phyloP scores from a whole-genome alignment of 352 stramenopile species.

The Globisporangium ultimum region DNA sequence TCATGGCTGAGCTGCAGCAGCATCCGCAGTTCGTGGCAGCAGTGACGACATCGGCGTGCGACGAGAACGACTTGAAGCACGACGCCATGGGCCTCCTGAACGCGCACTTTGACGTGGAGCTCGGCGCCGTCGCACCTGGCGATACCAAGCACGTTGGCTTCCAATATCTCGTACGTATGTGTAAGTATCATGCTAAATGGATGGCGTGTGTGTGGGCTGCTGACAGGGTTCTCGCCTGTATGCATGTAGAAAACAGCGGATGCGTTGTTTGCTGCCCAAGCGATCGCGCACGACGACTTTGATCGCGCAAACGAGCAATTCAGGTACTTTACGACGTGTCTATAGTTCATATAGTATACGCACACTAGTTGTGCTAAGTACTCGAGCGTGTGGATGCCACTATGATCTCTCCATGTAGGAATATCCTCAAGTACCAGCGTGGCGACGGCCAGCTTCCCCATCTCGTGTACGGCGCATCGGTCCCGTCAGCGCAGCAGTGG shows the following conservation, averaged over 20 bases:
- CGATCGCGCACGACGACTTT: slow-evolving; percentile 78
- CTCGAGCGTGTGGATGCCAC: neutral
- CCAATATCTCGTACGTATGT: slow-evolving; percentile 57
- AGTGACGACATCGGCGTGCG: slow-evolving; percentile 19
- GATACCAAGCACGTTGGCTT: slow-evolving; percentile 52
- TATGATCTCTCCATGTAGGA: slow-evolving; percentile 14
- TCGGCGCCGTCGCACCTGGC: slow-evolving; percentile 64
- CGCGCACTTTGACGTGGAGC: slow-evolving; percentile 56
- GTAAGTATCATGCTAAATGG: neutral
- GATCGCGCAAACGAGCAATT: slow-evolving; percentile 53
- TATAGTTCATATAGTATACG: too few relatives aligned
- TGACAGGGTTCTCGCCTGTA: neutral
- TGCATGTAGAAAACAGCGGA: slow-evolving; percentile 57
- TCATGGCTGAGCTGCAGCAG: neutral
- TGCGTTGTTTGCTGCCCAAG: slow-evolving; percentile 73
- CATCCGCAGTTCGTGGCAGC: neutral
- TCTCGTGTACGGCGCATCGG: slow-evolving; percentile 73
- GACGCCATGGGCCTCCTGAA: slow-evolving; percentile 40
- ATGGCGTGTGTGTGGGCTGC: neutral
- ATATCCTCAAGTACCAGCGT: slow-evolving; percentile 58
- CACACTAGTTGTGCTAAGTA: too few relatives aligned
- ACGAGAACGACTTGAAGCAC: slow-evolving; percentile 44
- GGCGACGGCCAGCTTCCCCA: slow-evolving; percentile 57
- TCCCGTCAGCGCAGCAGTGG: slow-evolving; percentile 45
- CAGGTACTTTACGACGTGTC: slow-evolving; percentile 20